These are phyloP conservation scores for Fusarium algeriense DNA, from an alignment of 2,329 filamentous ascomycete species.

Conservation along the genomic window DNA sequence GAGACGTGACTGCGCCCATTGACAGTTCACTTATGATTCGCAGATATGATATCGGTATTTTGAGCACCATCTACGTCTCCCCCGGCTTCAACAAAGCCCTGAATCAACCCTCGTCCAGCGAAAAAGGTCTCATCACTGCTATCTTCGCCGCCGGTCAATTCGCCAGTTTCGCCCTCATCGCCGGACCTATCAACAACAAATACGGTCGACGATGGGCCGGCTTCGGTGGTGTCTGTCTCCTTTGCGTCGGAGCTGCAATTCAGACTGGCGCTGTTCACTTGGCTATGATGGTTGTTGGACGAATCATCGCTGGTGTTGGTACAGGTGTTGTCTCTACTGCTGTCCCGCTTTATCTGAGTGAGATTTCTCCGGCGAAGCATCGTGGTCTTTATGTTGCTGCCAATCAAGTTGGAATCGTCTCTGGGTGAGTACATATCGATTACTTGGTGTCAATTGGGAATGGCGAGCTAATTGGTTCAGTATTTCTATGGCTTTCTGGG, in stretches of 20 bases:
- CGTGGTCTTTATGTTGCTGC: constrained; percentile 25
- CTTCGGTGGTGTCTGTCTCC: constrained; percentile 4
- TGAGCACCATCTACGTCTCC: constrained; percentile 21
- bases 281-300: constrained; percentile 21
- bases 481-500: constrained; percentile 25
- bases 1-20: accelerated
- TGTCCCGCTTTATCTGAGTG: constrained; percentile 20
- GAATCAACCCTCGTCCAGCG: neutral
- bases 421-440: neutral
- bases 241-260: constrained; percentile 19
- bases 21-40: accelerated
- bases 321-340: constrained; percentile 15
- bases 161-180: constrained; percentile 10
- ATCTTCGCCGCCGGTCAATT: constrained; percentile 25
- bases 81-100: constrained; percentile 25
- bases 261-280: constrained; percentile 26
- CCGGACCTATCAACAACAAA: constrained; percentile 10
- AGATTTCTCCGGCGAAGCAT: constrained; percentile 18
- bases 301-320: constrained; percentile 20
- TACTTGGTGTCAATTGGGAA: neutral
- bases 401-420: constrained; percentile 22
- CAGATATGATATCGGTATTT: constrained; percentile 23
- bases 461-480: neutral
- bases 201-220: constrained; percentile 20
- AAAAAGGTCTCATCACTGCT: constrained; percentile 23